Base-by-base conservation (phyloP, 78 protist genomes). In the Dictyostelium intermedium region DNA sequence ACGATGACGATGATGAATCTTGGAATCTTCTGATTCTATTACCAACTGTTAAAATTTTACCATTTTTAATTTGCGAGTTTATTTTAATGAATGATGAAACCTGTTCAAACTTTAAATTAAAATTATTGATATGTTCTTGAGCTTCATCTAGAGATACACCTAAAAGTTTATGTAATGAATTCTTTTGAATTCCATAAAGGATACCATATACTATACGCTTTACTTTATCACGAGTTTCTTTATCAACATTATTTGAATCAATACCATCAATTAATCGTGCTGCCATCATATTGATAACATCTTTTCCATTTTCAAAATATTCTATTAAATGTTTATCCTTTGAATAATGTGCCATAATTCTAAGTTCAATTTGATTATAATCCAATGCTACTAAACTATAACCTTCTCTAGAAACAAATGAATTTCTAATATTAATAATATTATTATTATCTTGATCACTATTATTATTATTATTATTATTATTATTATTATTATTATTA, bases 291-390 rank as follows among this genome's bases (percentile, higher is more conserved):
- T 27, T 94, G 8, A 94, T 86, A 2, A 94, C 96, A 81, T 94
- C 96, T 7, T 14, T 45, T 9, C 34, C 93, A 20, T 34, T 23
- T 14, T 86, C 27, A 53, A 94, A 94, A 30, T 37, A 80, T 34
- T 73, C 37, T 7, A 76, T 61, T 25, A 94, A 30, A 10, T 66
- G 47, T n/a, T 47, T 7, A 41, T 94, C 96, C 3, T 43, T 30
- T n/a, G 91, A 80, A 69, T 30, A 81, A 53, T 86, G 92, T 56
- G 96, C 25, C 77, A 94, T 76, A 4, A 86, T 37, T 72, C 96
- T 77, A 18, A 94, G 23, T 83, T 94, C 96, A 53, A 94, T 82
- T 60, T 92, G 93, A 70, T 66, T 89, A 50, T 89, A 89, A 66
- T 89, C 93, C 13, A 80, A 79, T 34, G 66, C 72, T 8, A 89